These are phyloP conservation scores for Hypoxylon sp. DNA, from an alignment of 2,329 filamentous ascomycete genomes.

Conservation along the genomic window DNA sequence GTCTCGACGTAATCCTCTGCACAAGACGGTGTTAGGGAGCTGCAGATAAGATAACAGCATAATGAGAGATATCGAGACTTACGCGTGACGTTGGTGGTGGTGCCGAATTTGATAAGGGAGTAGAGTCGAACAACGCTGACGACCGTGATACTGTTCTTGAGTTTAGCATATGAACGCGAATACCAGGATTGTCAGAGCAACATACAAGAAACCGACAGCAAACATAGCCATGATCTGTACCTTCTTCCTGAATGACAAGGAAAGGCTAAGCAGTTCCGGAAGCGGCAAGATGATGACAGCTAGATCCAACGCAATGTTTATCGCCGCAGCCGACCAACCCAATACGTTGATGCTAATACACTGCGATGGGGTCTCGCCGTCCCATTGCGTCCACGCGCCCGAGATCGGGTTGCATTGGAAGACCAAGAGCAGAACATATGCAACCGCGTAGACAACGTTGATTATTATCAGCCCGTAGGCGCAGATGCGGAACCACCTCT, in stretches of 20 bases:
- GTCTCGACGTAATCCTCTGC: slow-evolving; percentile 45
- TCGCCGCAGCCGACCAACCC: slow-evolving; percentile 45
- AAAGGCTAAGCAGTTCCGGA: slow-evolving; percentile 41
- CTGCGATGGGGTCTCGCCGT: slow-evolving; percentile 43
- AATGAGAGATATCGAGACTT: slow-evolving; percentile 24
- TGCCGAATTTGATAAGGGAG: slow-evolving; percentile 41
- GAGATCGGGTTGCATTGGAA: slow-evolving; percentile 45
- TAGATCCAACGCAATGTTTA: slow-evolving; percentile 46
- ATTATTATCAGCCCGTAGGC: slow-evolving; percentile 42
- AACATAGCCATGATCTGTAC: slow-evolving; percentile 48
- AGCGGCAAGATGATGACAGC: slow-evolving; percentile 45
- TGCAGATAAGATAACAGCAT: neutral
- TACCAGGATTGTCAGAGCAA: neutral
- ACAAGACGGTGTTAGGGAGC: slow-evolving; percentile 9
- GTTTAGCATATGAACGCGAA: slow-evolving; percentile 8
- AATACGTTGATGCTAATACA: slow-evolving; percentile 46
- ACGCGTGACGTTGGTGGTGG: slow-evolving; percentile 40
- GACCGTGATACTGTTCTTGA: slow-evolving; percentile 38
- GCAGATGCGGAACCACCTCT: slow-evolving; percentile 38
- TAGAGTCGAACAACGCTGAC: slow-evolving; percentile 44
- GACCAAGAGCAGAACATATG: slow-evolving; percentile 41
- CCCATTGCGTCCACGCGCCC: slow-evolving; percentile 46
- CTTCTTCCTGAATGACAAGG: slow-evolving; percentile 44
- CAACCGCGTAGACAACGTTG: slow-evolving; percentile 41
- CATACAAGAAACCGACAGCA: slow-evolving; percentile 47